Evolutionary conservation across 2,329 filamentous ascomycete genomes (phyloP).

Genomic region (Dothistroma pini): DNA sequence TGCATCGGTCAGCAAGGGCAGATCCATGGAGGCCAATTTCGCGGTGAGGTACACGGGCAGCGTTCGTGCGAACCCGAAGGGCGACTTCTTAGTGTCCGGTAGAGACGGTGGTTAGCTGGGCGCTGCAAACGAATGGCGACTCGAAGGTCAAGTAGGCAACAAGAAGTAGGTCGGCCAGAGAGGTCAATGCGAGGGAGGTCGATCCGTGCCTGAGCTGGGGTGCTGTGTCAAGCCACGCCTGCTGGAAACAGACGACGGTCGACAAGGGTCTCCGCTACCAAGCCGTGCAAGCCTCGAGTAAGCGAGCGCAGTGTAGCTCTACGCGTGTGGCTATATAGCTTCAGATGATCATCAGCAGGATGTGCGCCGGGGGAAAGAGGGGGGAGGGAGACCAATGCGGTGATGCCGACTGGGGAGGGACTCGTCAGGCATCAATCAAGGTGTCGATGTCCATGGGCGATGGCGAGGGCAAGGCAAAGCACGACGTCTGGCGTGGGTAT

Average conservation of each 20-base stretch:
- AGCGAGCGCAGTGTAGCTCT: neutral
- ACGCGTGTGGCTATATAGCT: neutral
- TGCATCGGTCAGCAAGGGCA: constrained; percentile 25
- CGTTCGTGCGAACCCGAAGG: neutral
- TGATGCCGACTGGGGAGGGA: neutral
- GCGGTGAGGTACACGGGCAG: neutral
- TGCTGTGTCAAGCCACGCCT: neutral
- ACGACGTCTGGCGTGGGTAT: neutral
- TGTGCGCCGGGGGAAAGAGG: neutral
- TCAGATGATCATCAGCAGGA: neutral
- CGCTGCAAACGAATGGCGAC: neutral
- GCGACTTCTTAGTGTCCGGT: neutral
- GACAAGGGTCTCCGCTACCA: neutral
- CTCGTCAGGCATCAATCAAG: neutral
- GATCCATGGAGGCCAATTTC: constrained; percentile 27
- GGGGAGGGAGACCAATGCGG: neutral
- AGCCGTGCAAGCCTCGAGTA: neutral
- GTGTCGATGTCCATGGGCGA: neutral
- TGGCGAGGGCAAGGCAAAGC: neutral
- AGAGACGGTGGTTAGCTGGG: neutral
- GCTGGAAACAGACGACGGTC: neutral
- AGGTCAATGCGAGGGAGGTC: neutral
- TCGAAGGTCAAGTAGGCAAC: neutral
- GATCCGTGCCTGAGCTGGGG: neutral
- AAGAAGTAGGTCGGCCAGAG: neutral